Evolutionary conservation across 768 basidiomycete genomes (phyloP).

Genomic region (Calocybe cyanea): DNA sequence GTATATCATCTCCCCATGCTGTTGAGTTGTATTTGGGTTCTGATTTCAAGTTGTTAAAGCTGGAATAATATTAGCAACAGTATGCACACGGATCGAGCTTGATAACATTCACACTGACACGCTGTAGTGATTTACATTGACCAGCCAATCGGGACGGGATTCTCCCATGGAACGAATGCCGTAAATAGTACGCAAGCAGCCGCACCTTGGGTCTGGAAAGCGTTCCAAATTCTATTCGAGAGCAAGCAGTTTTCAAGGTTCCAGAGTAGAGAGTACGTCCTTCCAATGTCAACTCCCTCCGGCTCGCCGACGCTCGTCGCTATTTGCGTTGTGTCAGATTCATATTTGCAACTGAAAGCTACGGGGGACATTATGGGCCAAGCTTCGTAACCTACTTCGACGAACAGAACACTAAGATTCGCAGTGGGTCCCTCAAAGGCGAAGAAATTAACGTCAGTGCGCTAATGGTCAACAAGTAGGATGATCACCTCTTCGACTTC

Average conservation of each 20-base stretch:
- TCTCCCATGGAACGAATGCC: constrained; percentile 53
- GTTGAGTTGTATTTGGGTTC: neutral
- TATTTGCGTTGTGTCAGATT: constrained; percentile 38
- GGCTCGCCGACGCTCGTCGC: neutral
- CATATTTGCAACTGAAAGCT: constrained; percentile 63
- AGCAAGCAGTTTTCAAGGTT: constrained; percentile 49
- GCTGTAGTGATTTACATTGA: constrained; percentile 63
- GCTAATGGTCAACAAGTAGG: constrained; percentile 62
- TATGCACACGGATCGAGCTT: constrained; percentile 22
- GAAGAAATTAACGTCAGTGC: constrained; percentile 53
- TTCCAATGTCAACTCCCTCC: neutral
- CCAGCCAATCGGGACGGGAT: constrained; percentile 65
- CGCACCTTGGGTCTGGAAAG: constrained; percentile 55
- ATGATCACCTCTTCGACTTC: neutral
- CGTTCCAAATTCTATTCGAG: constrained; percentile 62
- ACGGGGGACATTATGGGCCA: constrained; percentile 67
- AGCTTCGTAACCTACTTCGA: constrained; percentile 63
- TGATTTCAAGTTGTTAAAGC: constrained; percentile 23
- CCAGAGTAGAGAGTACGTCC: constrained; percentile 46
- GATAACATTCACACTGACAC: neutral
- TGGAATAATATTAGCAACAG: constrained; percentile 72
- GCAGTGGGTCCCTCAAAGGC: constrained; percentile 38
- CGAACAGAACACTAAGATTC: constrained; percentile 54
- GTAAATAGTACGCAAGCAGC: constrained; percentile 59
- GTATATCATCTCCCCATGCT: constrained; percentile 21